Conservation (phyloP, 495 filamentous ascomycete genomes). For the Poronia punctata region DNA sequence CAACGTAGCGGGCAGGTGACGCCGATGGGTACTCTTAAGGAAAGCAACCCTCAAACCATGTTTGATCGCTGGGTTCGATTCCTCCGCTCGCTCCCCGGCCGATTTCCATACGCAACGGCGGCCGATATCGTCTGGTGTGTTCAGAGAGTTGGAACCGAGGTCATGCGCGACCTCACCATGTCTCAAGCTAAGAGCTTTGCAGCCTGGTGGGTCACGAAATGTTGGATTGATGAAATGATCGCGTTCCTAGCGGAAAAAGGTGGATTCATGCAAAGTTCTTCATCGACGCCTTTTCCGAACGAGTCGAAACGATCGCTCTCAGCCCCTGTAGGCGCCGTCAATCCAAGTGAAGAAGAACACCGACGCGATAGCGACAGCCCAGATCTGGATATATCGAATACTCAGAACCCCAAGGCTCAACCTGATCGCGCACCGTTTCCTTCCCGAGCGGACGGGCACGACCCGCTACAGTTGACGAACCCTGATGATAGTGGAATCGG, state of each 20-base stretch:
- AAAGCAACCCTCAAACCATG: conserved; percentile 45
- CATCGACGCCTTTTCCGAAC: conserved; percentile 4
- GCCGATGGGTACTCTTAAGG: conserved; percentile 15
- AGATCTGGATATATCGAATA: conserved; percentile 29
- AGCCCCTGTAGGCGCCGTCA: conserved; percentile 6
- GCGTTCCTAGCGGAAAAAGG: conserved; percentile 86
- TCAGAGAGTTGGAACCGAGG: conserved; percentile 58
- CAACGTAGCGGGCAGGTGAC: conserved; percentile 30
- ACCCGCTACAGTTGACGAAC: conserved; percentile 21
- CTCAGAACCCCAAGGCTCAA: conserved; percentile 34
- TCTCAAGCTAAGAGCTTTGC: conserved; percentile 79
- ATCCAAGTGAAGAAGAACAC: conserved; percentile 28
- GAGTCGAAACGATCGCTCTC: conserved; percentile 23
- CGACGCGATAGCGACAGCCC: conserved; percentile 40
- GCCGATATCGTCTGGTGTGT: conserved; percentile 64
- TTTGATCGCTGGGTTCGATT: conserved; percentile 83
- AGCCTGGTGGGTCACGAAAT: conserved; percentile 97
- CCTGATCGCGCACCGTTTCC: conserved; percentile 39
- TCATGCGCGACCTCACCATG: conserved; percentile 75
- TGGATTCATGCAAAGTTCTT: conserved; percentile 67
- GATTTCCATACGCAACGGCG: conserved; percentile 64
- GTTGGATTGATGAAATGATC: conserved; percentile 94
- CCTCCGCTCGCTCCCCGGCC: conserved; percentile 61
- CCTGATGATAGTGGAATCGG: conserved; percentile 69
- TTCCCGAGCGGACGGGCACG: conserved; percentile 22